Base-by-base conservation (phyloP, 2,329 filamentous ascomycete species). In the Nemania sp. region DNA sequence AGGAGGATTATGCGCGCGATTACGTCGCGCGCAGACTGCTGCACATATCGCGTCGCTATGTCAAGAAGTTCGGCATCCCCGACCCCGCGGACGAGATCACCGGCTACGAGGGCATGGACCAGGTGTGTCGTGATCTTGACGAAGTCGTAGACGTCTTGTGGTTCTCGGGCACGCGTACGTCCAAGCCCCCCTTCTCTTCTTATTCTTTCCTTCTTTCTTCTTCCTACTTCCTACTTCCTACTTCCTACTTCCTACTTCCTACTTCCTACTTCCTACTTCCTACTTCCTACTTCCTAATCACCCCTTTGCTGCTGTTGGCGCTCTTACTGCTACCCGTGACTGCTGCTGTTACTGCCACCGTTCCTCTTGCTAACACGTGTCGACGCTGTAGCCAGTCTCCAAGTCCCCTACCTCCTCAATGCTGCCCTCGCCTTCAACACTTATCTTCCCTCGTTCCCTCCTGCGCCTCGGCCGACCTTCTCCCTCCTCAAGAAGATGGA, bases 111-210 rank as follows among this genome's bases (percentile, higher is more conserved):
- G 82, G 73, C 46, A 89, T 93, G 68, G 77, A 75, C 44, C 86
- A 92, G 65, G 81, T 91, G 4, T 90, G 84, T 49, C 81, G 76
- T 52, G 91, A 96, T 65, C 71, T 96, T 1, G 88, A 92, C 51
- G 78, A 79, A 5, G 69, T 96, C 11, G 74, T 96, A 14, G 88
- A 95, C 69, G 81, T 95, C 6, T 73, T 96, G 5, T 97, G 93
- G 93, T 81, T 90, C 19, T 90, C 86, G 24, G 90, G 89, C 8
- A 96, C 92, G 19, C 91, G 91, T 91, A 77, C 69, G 89, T 78
- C 24, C 41, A 6, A 22, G 11, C 17, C 30, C n/a, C 22, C 37
- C 49, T 6, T 33, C 24, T 33, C 20, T 23, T 34, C 24, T 33
- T 12, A 14, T n/a, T 15, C 37, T 26, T 15, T 28, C 20, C 23